A percentile compares a stretch with the other conserved stretches of the same genome.
Conservation (phyloP, 2,329 filamentous ascomycete species). For the Aspergillus sp. region DNA sequence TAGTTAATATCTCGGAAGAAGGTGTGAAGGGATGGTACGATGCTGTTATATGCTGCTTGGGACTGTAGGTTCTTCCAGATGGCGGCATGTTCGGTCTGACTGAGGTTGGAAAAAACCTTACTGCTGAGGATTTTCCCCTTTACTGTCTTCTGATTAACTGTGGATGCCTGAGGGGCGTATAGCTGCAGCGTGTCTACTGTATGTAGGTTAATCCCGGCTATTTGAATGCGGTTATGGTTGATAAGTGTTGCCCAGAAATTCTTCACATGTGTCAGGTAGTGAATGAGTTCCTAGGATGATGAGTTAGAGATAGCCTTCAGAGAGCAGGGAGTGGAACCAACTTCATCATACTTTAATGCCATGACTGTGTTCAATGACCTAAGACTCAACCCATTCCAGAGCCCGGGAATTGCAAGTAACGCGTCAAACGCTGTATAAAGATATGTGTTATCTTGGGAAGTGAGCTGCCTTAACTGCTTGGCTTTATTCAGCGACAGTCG, state of each 20-base stretch:
- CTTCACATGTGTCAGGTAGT: conserved; percentile 18
- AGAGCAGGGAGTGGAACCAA: too few relatives aligned
- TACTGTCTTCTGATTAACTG: conserved; percentile 10
- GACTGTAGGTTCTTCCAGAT: conserved; percentile 7
- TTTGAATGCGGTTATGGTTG: conserved; percentile 7
- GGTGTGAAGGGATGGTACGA: conserved; percentile 30
- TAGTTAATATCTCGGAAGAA: conserved; percentile 42
- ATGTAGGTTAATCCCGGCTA: conserved; percentile 22
- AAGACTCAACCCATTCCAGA: too few relatives aligned
- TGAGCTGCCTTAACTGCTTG: too few relatives aligned
- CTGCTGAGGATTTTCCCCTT: conserved; percentile 18
- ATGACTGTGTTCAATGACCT: too few relatives aligned
- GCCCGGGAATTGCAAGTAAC: too few relatives aligned
- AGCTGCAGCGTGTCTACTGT: conserved; percentile 21
- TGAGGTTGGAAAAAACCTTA: conserved; percentile 18
- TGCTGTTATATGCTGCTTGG: background rate
- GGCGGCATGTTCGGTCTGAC: background rate
- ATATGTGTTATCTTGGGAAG: too few relatives aligned
- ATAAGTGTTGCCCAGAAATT: conserved; percentile 25
- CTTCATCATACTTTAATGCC: too few relatives aligned
- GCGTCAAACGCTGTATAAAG: too few relatives aligned
- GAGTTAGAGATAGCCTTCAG: too few relatives aligned
- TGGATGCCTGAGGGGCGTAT: conserved; percentile 15
- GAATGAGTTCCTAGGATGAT: conserved; percentile 18
- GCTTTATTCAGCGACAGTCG: too few relatives aligned